Base-by-base conservation (phyloP, 1,284 basidiomycete species). In the Ustilago nuda region DNA sequence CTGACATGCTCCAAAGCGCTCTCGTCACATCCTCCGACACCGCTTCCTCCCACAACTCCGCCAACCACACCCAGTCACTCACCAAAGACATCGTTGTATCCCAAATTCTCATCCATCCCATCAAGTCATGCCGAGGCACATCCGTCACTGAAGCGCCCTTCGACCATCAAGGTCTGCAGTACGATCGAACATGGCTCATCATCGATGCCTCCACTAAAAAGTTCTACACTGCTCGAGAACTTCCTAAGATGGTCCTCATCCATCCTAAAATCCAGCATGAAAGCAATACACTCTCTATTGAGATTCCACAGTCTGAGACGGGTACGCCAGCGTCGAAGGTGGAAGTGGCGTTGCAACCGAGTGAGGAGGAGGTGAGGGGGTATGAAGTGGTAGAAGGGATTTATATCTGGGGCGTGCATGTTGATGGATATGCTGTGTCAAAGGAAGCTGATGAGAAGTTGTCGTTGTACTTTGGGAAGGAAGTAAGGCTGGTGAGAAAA, bases 121-220 rank as follows among this genome's bases (percentile, higher is more conserved):
- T 83, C 76, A 83, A 83, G 46, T 79, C 77, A 13, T 83, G 82
- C 66, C 56, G 63, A n/a, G 80, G 80, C 36, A 79, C 77, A 23
- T 74, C 72, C 13, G 82, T 83, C 15, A 57, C 71, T 17, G 56
- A 72, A 41, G 72, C 78, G 1, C 48, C 58, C 17, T 81, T 74
- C 58, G 75, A 80, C 48, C 69, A 77, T 12, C 62, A 69, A 30
- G 81, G 81, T 12, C 59, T 83, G 45, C 61, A 72, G 33, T 83
- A 78, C 59, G 82, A 83, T 54, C 74, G 82, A 17, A 77, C 82
- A 13, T 83, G 81, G 77, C 75, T 83, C 72, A 80, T 83, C 71
- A 80, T 82, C 67, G 79, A 80, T 53, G 67, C 78, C 1, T 45
- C 70, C 23, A 72, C 74, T 2, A 66, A 67, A 13, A 72, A 71